Evolutionary conservation across 2,329 filamentous ascomycete species (phyloP).

Genomic region (Colletotrichum higginsianum): DNA sequence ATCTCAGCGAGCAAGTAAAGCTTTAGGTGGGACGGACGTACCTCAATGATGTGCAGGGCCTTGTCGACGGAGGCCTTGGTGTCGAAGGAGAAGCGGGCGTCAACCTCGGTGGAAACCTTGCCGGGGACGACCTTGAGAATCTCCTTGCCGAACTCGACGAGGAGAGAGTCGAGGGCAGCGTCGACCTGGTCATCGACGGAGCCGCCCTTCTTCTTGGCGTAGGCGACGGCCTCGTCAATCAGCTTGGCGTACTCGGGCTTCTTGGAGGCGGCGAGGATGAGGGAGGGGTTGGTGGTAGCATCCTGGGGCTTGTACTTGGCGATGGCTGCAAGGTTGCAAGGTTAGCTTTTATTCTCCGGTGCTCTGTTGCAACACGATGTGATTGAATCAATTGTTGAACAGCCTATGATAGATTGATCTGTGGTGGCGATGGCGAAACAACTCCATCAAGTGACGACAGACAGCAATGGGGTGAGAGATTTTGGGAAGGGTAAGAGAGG

Average conservation of each 20-base stretch:
- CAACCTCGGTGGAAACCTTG: conserved; percentile 99
- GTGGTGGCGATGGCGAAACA: conserved; percentile 3
- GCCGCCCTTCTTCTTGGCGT: conserved; percentile 84
- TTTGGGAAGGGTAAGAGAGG: conserved; percentile 22
- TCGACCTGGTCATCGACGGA: conserved; percentile 88
- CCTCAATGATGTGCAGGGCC: conserved; percentile 96
- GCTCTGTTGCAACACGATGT: conserved; percentile 24
- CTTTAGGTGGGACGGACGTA: conserved; percentile 63
- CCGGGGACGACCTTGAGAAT: conserved; percentile 97
- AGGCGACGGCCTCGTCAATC: conserved; percentile 87
- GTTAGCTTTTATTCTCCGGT: conserved; percentile 12
- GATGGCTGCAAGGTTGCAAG: conserved; percentile 75
- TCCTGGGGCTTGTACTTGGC: conserved; percentile 99
- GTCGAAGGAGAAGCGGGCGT: conserved; percentile 96
- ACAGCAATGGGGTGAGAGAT: conserved; percentile 20
- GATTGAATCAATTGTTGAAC: not conserved
- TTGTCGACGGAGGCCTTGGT: conserved; percentile 93
- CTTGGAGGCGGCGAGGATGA: conserved; percentile 98
- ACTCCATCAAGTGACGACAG: not conserved
- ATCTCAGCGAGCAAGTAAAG: conserved; percentile 28
- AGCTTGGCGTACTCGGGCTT: conserved; percentile 96
- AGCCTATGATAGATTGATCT: conserved; percentile 16
- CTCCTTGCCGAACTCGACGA: conserved; percentile 98
- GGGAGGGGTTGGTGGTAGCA: conserved; percentile 99
- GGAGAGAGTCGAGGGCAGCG: conserved; percentile 89